Conservation (phyloP, 1,139 yeast genomes). For the Ogataea hybrid region DNA sequence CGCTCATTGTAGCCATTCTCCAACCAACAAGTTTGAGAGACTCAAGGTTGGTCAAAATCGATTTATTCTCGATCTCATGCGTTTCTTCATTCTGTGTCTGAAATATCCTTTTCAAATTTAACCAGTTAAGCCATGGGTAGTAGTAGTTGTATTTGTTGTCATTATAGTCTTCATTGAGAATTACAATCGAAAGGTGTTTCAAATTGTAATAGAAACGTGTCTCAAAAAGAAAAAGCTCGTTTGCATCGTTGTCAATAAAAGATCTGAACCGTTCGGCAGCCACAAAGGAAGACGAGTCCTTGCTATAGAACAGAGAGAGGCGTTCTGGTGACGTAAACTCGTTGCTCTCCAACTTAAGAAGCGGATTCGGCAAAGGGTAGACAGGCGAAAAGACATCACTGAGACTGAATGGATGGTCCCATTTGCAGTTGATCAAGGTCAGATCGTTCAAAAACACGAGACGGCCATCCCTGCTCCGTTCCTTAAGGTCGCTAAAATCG, state of each 20-base stretch:
- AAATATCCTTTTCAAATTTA: constrained; percentile 25
- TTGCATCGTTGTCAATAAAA: constrained; percentile 27
- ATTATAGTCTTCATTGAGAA: constrained; percentile 21
- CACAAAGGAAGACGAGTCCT: constrained; percentile 27
- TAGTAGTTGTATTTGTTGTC: constrained; percentile 22
- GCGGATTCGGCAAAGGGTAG: constrained; percentile 25
- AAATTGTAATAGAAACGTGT: constrained; percentile 26
- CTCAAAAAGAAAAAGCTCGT: constrained; percentile 29
- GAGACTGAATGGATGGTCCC: constrained; percentile 33
- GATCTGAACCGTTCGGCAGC: constrained; percentile 30
- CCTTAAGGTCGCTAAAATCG: constrained; percentile 26
- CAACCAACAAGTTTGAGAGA: constrained; percentile 29
- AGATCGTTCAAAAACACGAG: constrained; percentile 23
- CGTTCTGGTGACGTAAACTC: constrained; percentile 22
- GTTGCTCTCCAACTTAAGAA: constrained; percentile 9
- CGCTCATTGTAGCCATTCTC: constrained; percentile 25
- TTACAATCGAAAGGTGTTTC: constrained; percentile 22
- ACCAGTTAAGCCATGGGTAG: constrained; percentile 29
- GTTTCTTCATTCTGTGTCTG: constrained; percentile 16
- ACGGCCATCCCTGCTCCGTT: constrained; percentile 28
- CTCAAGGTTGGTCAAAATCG: constrained; percentile 26
- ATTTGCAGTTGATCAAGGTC: constrained; percentile 31
- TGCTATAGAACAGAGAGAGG: constrained; percentile 23
- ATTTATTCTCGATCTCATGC: constrained; percentile 18
- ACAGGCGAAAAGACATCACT: constrained; percentile 30